Conservation (phyloP, 108 stramenopile species). For the Skeletonema marinoi region DNA sequence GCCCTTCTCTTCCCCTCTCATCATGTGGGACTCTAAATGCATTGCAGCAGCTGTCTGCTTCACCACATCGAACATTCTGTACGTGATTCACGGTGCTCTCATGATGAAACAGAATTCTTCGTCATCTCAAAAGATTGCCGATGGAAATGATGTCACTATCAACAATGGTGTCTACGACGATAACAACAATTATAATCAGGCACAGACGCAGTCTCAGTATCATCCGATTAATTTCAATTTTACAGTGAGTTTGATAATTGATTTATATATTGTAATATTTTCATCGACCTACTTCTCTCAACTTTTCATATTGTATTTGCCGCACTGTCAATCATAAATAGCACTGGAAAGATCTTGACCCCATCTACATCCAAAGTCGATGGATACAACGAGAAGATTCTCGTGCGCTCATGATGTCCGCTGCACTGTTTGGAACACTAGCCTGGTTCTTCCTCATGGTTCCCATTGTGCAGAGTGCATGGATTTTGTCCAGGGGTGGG, state of each 20-base stretch:
- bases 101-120: neutral
- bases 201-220: neutral
- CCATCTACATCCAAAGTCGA: conserved; percentile 55
- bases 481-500: conserved; percentile 64
- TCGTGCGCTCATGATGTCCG: conserved; percentile 22
- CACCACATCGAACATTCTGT: conserved; percentile 30
- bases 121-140: neutral
- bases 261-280: neutral
- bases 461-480: conserved; percentile 71
- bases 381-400: conserved; percentile 37
- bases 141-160: neutral
- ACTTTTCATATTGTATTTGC: too few species aligned
- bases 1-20: neutral
- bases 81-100: conserved; percentile 12
- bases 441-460: conserved; percentile 71
- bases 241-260: neutral
- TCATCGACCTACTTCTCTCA: neutral
- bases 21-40: conserved; percentile 48
- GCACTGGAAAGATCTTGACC: conserved; percentile 57
- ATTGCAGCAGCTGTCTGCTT: conserved; percentile 30
- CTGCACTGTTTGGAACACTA: conserved; percentile 47
- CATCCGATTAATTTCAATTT: neutral
- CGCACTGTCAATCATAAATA: neutral
- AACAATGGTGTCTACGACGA: neutral
- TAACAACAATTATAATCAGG: neutral